Conservation (phyloP, 192 early-diverging fungal species). For the Anaeromyces robustus region DNA sequence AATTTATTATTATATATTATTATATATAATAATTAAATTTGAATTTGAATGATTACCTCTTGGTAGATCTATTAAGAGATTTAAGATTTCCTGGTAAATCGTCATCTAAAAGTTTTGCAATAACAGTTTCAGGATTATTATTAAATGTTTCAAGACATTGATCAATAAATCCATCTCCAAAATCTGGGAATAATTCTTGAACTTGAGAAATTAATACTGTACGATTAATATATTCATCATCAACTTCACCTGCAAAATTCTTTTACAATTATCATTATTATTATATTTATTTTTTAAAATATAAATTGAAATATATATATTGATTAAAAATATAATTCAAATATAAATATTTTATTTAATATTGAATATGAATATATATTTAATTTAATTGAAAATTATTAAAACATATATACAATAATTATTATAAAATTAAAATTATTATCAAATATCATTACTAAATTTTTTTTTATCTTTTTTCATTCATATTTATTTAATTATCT, state of each 20-base stretch:
- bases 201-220: conserved; percentile 59
- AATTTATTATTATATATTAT: no score
- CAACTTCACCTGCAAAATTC: neutral
- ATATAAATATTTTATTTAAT: no score
- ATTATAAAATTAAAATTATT: no score
- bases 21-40: neutral
- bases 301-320: no score
- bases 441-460: no score
- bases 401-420: no score
- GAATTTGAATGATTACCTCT: conserved; percentile 11
- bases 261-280: neutral
- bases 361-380: no score
- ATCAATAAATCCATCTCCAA: conserved; percentile 82
- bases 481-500: no score
- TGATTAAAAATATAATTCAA: no score
- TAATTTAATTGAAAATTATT: no score
- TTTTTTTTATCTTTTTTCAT: no score
- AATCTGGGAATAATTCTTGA: conserved; percentile 72
- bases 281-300: no score
- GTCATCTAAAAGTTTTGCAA: conserved; percentile 34
- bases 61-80: conserved; percentile 43
- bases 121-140: conserved; percentile 4
- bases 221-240: conserved; percentile 31
- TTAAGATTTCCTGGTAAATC: conserved; percentile 48
- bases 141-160: neutral